Conservation (phyloP, 495 filamentous ascomycete genomes). For the Aspergillus incahuasiensis region DNA sequence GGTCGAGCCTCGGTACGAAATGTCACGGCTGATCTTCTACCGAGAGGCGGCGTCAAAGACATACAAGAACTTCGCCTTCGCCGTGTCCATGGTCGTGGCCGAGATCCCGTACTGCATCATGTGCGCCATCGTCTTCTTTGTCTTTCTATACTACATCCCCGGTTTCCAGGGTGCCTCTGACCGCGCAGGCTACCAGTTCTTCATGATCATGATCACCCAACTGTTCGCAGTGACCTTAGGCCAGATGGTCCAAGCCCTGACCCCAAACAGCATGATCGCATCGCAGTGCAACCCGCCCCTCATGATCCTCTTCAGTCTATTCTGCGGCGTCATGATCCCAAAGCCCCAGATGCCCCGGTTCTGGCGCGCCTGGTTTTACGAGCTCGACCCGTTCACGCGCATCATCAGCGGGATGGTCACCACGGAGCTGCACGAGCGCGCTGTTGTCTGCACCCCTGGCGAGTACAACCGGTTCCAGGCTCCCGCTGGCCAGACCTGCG, state of each 20-base stretch:
- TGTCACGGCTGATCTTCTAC: constrained; percentile 71
- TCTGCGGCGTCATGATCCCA: constrained; percentile 47
- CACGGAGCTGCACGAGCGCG: constrained; percentile 50
- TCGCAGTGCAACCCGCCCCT: constrained; percentile 54
- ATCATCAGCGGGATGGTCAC: constrained; percentile 77
- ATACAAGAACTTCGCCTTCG: constrained; percentile 69
- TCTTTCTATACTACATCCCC: constrained; percentile 71
- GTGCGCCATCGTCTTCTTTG: constrained; percentile 68
- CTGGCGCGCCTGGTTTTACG: constrained; percentile 73
- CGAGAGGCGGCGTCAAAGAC: constrained; percentile 75
- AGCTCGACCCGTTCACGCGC: constrained; percentile 65
- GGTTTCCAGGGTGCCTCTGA: constrained; percentile 43
- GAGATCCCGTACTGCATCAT: constrained; percentile 74
- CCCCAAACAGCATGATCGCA: constrained; percentile 53
- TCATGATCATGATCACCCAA: constrained; percentile 54
- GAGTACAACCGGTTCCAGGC: constrained; percentile 54
- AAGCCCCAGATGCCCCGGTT: constrained; percentile 49
- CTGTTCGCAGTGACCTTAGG: constrained; percentile 57
- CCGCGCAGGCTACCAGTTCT: constrained; percentile 51
- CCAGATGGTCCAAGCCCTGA: constrained; percentile 56
- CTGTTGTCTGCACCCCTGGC: constrained; percentile 47
- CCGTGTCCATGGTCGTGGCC: constrained; percentile 63
- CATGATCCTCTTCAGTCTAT: constrained; percentile 53
- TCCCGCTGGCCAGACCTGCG: constrained; percentile 45
- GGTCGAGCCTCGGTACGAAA: constrained; percentile 71